A percentile compares a stretch with the other conserved stretches of the same genome.
Conservation (phyloP, 257 asterid genomes). For the Ilex aquifolium region DNA sequence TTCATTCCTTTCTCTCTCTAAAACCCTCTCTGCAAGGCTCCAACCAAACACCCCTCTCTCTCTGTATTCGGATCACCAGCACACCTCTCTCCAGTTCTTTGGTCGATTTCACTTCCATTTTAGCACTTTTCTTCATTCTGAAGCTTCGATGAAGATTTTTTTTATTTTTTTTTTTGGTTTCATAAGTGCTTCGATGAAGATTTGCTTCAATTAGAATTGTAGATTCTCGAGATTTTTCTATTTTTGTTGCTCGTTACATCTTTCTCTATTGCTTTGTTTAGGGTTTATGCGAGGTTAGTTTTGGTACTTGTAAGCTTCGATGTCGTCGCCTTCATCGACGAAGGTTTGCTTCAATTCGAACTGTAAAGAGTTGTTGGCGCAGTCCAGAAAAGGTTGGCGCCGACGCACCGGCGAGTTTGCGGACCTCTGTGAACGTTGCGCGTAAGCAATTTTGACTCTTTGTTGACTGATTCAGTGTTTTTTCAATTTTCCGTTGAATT, state of each 20-base stretch:
- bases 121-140: no score
- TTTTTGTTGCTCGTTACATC: not conserved
- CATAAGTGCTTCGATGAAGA: not conserved
- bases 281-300: conserved; percentile 13
- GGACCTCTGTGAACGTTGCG: conserved; percentile 93
- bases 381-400: conserved; percentile 79
- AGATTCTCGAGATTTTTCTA: conserved; percentile 6
- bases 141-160: conserved; percentile 6
- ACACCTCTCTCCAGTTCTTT: conserved; percentile 12
- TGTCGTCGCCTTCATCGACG: conserved; percentile 26
- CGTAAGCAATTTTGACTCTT: conserved; percentile 40
- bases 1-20: conserved; percentile 7
- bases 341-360: conserved; percentile 71
- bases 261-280: conserved; percentile 12
- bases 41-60: conserved; percentile 9
- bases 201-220: conserved; percentile 17
- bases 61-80: not conserved
- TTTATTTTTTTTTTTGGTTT: conserved; percentile 1
- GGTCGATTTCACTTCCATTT: conserved; percentile 17
- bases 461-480: not conserved
- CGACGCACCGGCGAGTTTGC: conserved; percentile 96
- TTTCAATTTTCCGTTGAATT: conserved; percentile 1
- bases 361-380: conserved; percentile 56
- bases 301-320: not conserved
- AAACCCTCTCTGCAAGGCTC: conserved; percentile 7